These are phyloP conservation scores for Apiotrichum sp. DNA, from an alignment of 1,284 basidiomycete species.

Conservation along the genomic window DNA sequence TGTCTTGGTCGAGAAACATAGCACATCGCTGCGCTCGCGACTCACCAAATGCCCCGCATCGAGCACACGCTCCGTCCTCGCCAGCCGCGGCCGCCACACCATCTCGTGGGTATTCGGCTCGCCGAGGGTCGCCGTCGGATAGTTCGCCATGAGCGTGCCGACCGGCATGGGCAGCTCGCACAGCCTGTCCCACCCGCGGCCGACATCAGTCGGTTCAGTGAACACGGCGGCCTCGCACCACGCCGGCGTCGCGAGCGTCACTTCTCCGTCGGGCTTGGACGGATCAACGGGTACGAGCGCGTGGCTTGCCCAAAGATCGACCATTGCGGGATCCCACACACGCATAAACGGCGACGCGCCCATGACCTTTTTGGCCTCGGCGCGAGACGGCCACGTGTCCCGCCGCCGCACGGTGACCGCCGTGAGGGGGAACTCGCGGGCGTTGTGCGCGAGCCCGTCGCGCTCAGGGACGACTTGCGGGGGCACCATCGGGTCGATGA, in stretches of 20 bases:
- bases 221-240: constrained; percentile 38
- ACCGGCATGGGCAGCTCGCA: constrained; percentile 23
- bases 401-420: constrained; percentile 3
- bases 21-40: constrained; percentile 18
- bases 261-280: constrained; percentile 4
- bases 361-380: constrained; percentile 2
- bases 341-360: constrained; percentile 41
- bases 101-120: constrained; percentile 26
- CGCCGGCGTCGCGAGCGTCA: constrained; percentile 30
- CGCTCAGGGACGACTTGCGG: constrained; percentile 62
- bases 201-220: constrained; percentile 23
- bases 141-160: constrained; percentile 17
- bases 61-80: constrained; percentile 29
- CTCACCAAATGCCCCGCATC: constrained; percentile 36
- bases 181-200: constrained; percentile 33
- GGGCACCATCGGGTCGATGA: constrained; percentile 66
- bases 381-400: constrained; percentile 6
- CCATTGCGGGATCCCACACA: constrained; percentile 54
- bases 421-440: constrained; percentile 47
- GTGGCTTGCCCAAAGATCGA: constrained; percentile 59
- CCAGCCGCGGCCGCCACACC: constrained; percentile 30
- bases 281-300: constrained; percentile 51
- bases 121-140: constrained; percentile 23
- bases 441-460: constrained; percentile 71
- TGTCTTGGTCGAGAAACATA: neutral